Conservation (phyloP, 805 yeast genomes). For the Candida germanica region DNA sequence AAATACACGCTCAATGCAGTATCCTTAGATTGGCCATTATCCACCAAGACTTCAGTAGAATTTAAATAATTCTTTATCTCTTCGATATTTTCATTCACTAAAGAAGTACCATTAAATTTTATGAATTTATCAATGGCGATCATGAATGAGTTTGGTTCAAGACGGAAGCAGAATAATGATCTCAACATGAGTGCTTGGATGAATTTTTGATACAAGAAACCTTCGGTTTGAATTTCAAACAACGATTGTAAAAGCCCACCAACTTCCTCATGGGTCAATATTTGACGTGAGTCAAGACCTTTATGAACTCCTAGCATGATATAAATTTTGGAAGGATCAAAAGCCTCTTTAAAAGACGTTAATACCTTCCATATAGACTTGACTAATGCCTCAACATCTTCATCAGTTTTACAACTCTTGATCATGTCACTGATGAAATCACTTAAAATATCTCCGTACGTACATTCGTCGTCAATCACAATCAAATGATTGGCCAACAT, state of each 20-base stretch:
- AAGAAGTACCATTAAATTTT: constrained; percentile 34
- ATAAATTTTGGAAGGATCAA: constrained; percentile 70
- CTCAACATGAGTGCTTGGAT: constrained; percentile 52
- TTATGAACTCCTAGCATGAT: constrained; percentile 52
- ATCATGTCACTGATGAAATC: constrained; percentile 43
- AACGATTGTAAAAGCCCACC: constrained; percentile 23
- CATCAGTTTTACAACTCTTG: constrained; percentile 20
- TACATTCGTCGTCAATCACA: constrained; percentile 45
- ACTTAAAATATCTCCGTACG: constrained; percentile 53
- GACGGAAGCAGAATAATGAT: constrained; percentile 39
- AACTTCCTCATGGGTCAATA: constrained; percentile 23
- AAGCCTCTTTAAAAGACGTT: constrained; percentile 46
- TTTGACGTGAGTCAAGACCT: constrained; percentile 40
- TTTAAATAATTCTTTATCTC: constrained; percentile 16
- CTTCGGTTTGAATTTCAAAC: constrained; percentile 43
- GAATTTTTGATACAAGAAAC: constrained; percentile 48
- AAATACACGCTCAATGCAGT: constrained; percentile 6
- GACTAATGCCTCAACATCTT: constrained; percentile 23
- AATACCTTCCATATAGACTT: constrained; percentile 42
- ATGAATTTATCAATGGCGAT: constrained; percentile 33
- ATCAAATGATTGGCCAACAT: constrained; percentile 63
- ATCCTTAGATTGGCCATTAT: neutral
- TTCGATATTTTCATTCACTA: constrained; percentile 18
- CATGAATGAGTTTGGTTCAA: constrained; percentile 18
- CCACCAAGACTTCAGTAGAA: constrained; percentile 2